Percentiles rank a stretch among this genome's conserved stretches.
Conservation (phyloP, 2,329 filamentous ascomycete genomes). For the Penicillium expansum region DNA sequence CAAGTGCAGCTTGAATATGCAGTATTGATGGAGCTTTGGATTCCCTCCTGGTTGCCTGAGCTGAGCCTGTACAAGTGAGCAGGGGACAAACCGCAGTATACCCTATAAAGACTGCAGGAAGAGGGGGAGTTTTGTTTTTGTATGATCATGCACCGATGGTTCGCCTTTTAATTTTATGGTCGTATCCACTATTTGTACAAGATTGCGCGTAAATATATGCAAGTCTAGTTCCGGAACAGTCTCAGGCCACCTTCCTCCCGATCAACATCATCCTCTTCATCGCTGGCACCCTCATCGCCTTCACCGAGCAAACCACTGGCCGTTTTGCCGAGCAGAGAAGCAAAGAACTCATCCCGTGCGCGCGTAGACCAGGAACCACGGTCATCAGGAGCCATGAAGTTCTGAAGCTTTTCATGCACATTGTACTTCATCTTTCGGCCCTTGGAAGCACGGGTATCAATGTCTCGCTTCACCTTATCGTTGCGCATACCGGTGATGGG, state of each 20-base stretch:
- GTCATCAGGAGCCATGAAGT: slow-evolving; percentile 95
- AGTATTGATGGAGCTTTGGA: not conserved
- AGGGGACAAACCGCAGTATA: not conserved
- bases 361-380: slow-evolving; percentile 73
- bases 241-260: slow-evolving; percentile 34
- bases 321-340: slow-evolving; percentile 63
- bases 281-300: slow-evolving; percentile 49
- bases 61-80: not conserved
- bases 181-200: slow-evolving; percentile 10
- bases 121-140: not conserved
- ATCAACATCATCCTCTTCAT: slow-evolving; percentile 31
- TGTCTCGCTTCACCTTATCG: slow-evolving; percentile 71
- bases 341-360: slow-evolving; percentile 74
- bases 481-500: slow-evolving; percentile 46
- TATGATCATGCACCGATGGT: slow-evolving; percentile 4
- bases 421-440: slow-evolving; percentile 91
- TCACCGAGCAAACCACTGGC: slow-evolving; percentile 66
- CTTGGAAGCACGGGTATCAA: slow-evolving; percentile 94
- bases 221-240: slow-evolving; percentile 31
- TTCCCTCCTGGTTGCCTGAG: not conserved
- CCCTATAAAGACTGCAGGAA: not conserved
- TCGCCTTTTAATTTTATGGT: slow-evolving; percentile 5
- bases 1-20: not conserved
- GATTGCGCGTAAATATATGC: not conserved
- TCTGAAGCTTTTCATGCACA: slow-evolving; percentile 94